Percentiles rank a stretch among this genome's conserved stretches.
Evolutionary conservation across 495 filamentous ascomycete species (phyloP).

Genomic region (Thozetella sp.): DNA sequence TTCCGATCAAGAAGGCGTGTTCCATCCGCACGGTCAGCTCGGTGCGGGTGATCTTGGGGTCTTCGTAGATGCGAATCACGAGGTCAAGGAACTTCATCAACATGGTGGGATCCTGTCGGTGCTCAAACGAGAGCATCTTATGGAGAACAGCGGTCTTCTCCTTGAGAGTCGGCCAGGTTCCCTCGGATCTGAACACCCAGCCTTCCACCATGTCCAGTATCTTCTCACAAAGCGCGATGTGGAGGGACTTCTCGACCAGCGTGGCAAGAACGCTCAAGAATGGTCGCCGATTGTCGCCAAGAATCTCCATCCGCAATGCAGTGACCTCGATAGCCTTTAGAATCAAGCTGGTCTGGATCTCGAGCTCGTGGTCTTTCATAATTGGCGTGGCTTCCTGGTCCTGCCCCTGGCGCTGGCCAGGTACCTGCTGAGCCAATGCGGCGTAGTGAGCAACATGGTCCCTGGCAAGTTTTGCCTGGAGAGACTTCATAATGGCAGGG

Average conservation of each 20-base stretch:
- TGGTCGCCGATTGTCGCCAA: constrained; percentile 89
- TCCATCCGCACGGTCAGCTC: constrained; percentile 96
- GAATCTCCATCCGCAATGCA: constrained; percentile 84
- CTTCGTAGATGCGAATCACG: constrained; percentile 96
- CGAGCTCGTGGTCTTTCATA: constrained; percentile 74
- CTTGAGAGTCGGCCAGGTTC: constrained; percentile 93
- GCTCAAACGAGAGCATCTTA: constrained; percentile 97
- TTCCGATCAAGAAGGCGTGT: constrained; percentile 96
- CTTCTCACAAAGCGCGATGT: constrained; percentile 81
- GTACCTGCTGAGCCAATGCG: constrained; percentile 46
- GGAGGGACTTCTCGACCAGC: constrained; percentile 90
- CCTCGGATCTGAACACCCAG: constrained; percentile 93
- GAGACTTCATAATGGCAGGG: constrained; percentile 84
- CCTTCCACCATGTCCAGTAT: constrained; percentile 91
- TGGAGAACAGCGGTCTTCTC: constrained; percentile 96
- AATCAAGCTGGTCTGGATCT: constrained; percentile 84
- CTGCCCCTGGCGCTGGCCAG: constrained; percentile 31
- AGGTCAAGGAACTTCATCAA: constrained; percentile 91
- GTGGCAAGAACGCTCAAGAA: constrained; percentile 94
- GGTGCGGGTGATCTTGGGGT: constrained; percentile 89
- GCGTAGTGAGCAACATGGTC: constrained; percentile 85
- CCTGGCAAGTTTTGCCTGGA: constrained; percentile 89
- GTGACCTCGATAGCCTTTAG: constrained; percentile 93
- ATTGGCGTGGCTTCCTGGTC: constrained; percentile 54
- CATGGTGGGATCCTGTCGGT: constrained; percentile 76